These are phyloP conservation scores for Cucumis sativus DNA, from an alignment of 306 rosid genomes.

Conservation along the genomic window Cucumber_9930_V3 NC_026657.2:5931501-5932000, in stretches of 20 bases:
- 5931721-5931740: conserved; percentile 15
- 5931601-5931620: conserved; percentile 90
- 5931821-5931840: conserved; percentile 86
- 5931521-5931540: conserved; percentile 92
- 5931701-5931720: conserved; percentile 63
- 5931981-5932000: not conserved
- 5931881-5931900: conserved; percentile 89
- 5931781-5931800: conserved; percentile 78
- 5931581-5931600: conserved; percentile 94
- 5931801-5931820: conserved; percentile 95
- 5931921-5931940: conserved; percentile 99
- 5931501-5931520: conserved; percentile 31
- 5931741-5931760: not conserved
- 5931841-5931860: conserved; percentile 77
- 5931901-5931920: conserved; percentile 72
- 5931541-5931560: conserved; percentile 92
- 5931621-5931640: conserved; percentile 98
- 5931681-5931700: conserved; percentile 89
- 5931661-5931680: conserved; percentile 95
- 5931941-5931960: conserved; percentile 88
- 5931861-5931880: conserved; percentile 99
- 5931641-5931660: conserved; percentile 99
- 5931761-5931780: conserved; percentile 8
- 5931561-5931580: conserved; percentile 88
- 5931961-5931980: conserved; percentile 99